These are phyloP conservation scores for Lagerstroemia speciosa DNA, from an alignment of 345 rosid species.

Conservation along the genomic window DNA sequence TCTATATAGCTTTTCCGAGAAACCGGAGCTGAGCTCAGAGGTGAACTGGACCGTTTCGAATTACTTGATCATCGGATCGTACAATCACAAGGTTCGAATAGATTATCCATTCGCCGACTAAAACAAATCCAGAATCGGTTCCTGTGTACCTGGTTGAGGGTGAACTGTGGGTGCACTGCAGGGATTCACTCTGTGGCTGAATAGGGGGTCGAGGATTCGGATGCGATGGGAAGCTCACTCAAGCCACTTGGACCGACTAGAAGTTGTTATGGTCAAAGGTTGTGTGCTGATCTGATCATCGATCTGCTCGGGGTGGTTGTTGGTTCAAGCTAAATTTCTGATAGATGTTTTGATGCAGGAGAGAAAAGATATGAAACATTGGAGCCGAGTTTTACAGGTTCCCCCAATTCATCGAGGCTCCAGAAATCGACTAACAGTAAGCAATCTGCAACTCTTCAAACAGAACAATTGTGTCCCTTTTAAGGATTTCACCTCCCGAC, in stretches of 20 bases:
- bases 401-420: slow-evolving; percentile 7
- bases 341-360: slow-evolving; percentile 21
- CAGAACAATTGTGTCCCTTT: background rate
- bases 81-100: slow-evolving; percentile 34
- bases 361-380: slow-evolving; percentile 29
- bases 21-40: slow-evolving; percentile 38
- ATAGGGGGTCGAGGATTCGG: slow-evolving; percentile 42
- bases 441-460: background rate
- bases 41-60: slow-evolving; percentile 38
- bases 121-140: background rate
- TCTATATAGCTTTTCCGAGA: slow-evolving; percentile 38
- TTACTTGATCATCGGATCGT: slow-evolving; percentile 38
- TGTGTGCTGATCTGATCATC: background rate
- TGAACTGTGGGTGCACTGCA: slow-evolving; percentile 13
- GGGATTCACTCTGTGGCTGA: slow-evolving; percentile 59
- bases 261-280: slow-evolving; percentile 45
- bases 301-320: background rate
- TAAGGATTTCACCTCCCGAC: background rate
- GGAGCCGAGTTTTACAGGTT: slow-evolving; percentile 21
- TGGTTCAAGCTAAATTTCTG: background rate
- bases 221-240: slow-evolving; percentile 39
- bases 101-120: background rate
- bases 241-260: slow-evolving; percentile 31
- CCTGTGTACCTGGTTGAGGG: background rate
- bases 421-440: slow-evolving; percentile 30